Base-by-base conservation (phyloP, 2,329 filamentous ascomycete genomes). In the Didymella lethalis region DNA sequence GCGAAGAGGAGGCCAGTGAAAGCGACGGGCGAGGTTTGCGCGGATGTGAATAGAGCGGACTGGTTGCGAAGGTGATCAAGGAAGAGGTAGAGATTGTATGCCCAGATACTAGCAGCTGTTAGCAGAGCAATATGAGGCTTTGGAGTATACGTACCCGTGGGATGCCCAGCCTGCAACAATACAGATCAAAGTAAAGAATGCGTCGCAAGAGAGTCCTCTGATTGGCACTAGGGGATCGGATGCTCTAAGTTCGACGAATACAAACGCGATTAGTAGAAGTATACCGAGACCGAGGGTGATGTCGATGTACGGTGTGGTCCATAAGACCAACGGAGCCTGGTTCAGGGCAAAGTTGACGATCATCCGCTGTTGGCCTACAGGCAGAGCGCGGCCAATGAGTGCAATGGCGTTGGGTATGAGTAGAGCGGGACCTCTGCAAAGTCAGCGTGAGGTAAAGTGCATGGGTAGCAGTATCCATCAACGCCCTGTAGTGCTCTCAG, bases 281-380 rank as follows among this genome's bases (percentile, higher is more conserved):
- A 26, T 28, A 2, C 31, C 46, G 23, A 44, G 25, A 44, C 25
- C 6, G 1, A 44, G 41, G 16, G 41, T 44, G 41, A 44, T 3
- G 25, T 32, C 16, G 16, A 40, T 49, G n/a, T 49, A 49, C 14
- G 47, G 34, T 6, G 47, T 40, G 6, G 34, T 40, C 34, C 32
- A 49, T 20, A 38, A 28, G 32, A 49, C 32, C 23, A 40, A 29
- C 11, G 34, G 47, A 28, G 47, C 47, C 16, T 49, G 47, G 5
- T 49, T 40, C n/a, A 49, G 14, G 7, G 47, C 47, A 11, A 49
- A 40, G 8, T 49, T 49, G 47, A 49, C 46, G 11, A 40, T 40
- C 36, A 40, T 20, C 8, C 36, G 36, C 20, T 18, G n/a, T 20
- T 40, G 36, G n/a, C 36, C 36, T 11, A n/a, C 36, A 2, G 36